Evolutionary conservation across 768 basidiomycete species (phyloP).

Genomic region (Calocybe cyanea): DNA sequence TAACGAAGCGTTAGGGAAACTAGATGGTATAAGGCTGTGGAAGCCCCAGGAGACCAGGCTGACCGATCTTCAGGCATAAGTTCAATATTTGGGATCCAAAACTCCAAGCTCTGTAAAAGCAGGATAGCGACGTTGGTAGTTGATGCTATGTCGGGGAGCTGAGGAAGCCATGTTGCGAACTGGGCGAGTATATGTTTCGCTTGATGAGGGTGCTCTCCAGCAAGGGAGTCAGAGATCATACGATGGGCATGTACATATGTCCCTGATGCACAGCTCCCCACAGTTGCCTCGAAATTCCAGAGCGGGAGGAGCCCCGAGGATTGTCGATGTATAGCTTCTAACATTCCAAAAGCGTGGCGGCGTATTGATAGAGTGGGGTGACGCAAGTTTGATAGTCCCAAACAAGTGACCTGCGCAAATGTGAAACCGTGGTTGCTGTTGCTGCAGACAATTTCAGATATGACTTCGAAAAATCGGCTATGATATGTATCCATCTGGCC

Average conservation of each 20-base stretch:
- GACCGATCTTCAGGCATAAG: constrained; percentile 60
- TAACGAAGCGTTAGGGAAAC: constrained; percentile 80
- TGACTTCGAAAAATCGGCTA: constrained; percentile 71
- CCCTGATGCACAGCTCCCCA: constrained; percentile 67
- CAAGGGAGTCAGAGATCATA: constrained; percentile 71
- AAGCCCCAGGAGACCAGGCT: constrained; percentile 53
- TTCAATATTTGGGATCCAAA: constrained; percentile 78
- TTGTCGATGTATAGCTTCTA: constrained; percentile 70
- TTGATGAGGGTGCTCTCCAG: constrained; percentile 69
- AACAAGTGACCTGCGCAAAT: constrained; percentile 70
- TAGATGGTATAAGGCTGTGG: constrained; percentile 71
- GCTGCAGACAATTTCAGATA: constrained; percentile 65
- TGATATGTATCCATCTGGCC: constrained; percentile 53
- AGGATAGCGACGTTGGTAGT: constrained; percentile 46
- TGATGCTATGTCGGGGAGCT: constrained; percentile 48
- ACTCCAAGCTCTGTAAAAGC: constrained; percentile 74
- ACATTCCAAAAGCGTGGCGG: constrained; percentile 71
- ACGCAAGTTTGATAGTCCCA: constrained; percentile 83
- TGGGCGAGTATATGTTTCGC: constrained; percentile 64
- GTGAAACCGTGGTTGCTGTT: constrained; percentile 54
- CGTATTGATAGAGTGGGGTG: constrained; percentile 64
- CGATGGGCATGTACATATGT: constrained; percentile 81
- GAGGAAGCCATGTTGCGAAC: constrained; percentile 69
- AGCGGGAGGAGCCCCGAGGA: constrained; percentile 64
- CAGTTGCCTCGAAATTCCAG: constrained; percentile 68